Base-by-base conservation (phyloP, 2,329 filamentous ascomycete species). In the Podosphaera fusca region DNA sequence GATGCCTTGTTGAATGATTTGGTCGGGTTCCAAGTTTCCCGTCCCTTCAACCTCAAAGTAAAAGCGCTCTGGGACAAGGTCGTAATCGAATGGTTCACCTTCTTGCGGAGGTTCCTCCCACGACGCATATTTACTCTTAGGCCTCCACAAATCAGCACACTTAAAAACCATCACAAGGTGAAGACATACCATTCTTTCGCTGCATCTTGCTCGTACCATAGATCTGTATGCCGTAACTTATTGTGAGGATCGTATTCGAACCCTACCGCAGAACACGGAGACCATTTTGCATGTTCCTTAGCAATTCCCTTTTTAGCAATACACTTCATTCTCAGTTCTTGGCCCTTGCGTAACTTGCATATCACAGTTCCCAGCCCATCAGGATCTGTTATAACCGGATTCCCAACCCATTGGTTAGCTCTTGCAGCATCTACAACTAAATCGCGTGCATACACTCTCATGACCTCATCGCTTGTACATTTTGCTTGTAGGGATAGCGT, bases 231-330 rank as follows among this genome's bases (percentile, higher is more conserved):
- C 62, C 83, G 80, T 62, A 98, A 74, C 72, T 94, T 95, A 73
- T 98, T 98, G 70, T 94, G 85, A 59, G 92, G 92, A 69, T 98
- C 92, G 70, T 98, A 98, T 70, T 98, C 92, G 68, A 98, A 98
- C 31, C 87, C 89, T 46, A 98, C 82, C 2, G 92, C 92, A 46
- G 88, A 79, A 40, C 86, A 90, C 1, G 92, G 89, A 65, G 87
- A 85, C 92, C 92, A 98, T 71, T 98, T 98, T 8, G 92, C 87
- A 70, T 98, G 92, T 70, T 98, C 92, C 75, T 98, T 98, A 42
- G 90, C 89, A 62, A 96, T 96, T 0, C 92, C 92, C 76, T 96
- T 96, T 76, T 95, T 95, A 55, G 90, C 92, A 62, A 95, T 85
- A 68, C 90, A 96, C 60, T 80, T 85, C 67, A 98, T 79, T 69